Evolutionary conservation across 2,329 filamentous ascomycete species (phyloP), one percentile per base, ranked within the genome.

Genomic region (Colletotrichum limetticola): DNA sequence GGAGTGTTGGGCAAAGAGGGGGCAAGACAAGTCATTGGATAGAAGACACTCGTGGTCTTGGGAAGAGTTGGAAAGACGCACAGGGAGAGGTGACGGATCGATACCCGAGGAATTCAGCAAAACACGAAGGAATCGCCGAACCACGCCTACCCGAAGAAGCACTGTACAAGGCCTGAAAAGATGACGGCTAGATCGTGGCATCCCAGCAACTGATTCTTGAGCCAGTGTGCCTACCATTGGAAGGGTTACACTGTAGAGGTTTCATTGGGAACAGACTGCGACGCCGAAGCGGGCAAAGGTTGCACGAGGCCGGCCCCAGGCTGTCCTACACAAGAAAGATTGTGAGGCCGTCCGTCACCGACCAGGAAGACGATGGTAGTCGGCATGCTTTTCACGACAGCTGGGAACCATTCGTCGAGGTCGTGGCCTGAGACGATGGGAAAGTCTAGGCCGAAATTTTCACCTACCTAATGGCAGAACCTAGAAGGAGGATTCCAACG

Each of bases 1-100:
- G 97, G 97, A 71, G 95, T 99, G 8, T 81, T 99, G 71, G 97
- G 97, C 70, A 98, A 98, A 80, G 95, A 98, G 81, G 97, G 97
- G 19, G 95, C 97, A 12, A 89, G 97, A 80, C 92, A 95, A 75
- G 90, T 96, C 69, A 93, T 96, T 79, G 92, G 90, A 77, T 93
- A 86, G 64, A 73, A 52, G 61, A 46, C 59, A 56, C 37, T 30
- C 7, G 24, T 49, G 37, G 42, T 57, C 52, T 63, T 46, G 52
- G 30, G 58, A 52, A 64, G 49, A 74, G 68, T 66, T 30, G 68
- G 57, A 72, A 61, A 66, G 62, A 59, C 62, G 63, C 35, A 53
- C 32, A 53, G 26, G 16, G 49, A 69, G 68, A 63, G 61, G 42
- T 46, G 42, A 62, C 37, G 66, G 46, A 70, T 67, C 71, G 35